Evolutionary conservation across 2,329 filamentous ascomycete genomes (phyloP).

Genomic region (Calonectria pteridis): DNA sequence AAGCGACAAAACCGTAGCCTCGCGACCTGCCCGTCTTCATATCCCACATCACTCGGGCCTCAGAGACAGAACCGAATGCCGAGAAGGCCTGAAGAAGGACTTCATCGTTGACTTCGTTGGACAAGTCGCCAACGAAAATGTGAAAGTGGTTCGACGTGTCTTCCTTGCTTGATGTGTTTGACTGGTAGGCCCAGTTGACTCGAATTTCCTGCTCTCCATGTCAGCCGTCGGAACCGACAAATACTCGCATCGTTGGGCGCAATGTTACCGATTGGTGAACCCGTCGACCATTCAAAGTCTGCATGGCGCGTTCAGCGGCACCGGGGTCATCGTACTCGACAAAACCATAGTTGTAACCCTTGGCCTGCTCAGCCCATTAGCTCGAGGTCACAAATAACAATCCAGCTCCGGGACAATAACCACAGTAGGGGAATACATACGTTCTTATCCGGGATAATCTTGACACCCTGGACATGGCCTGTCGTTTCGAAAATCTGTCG

Average conservation of each 20-base stretch:
- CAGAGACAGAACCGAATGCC: constrained; percentile 94
- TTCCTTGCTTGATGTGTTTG: constrained; percentile 93
- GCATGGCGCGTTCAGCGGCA: constrained; percentile 96
- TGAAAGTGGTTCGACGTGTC: constrained; percentile 99
- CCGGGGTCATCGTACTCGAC: constrained; percentile 98
- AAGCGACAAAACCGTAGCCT: constrained; percentile 97
- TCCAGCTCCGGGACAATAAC: no score
- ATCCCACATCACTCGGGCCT: constrained; percentile 99
- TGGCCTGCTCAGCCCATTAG: constrained; percentile 70
- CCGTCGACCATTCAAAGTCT: constrained; percentile 92
- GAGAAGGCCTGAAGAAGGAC: constrained; percentile 94
- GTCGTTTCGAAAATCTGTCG: constrained; percentile 99
- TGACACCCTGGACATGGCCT: constrained; percentile 97
- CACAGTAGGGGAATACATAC: constrained; percentile 67
- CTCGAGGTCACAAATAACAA: constrained; percentile 3
- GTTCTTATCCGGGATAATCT: constrained; percentile 99
- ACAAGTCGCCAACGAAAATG: constrained; percentile 97
- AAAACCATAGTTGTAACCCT: constrained; percentile 99
- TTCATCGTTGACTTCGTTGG: constrained; percentile 99
- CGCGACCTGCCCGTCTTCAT: constrained; percentile 99
- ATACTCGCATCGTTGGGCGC: background rate
- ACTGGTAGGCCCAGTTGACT: constrained; percentile 99
- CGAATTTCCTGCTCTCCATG: constrained; percentile 83
- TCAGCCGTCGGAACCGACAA: constrained; percentile 26
- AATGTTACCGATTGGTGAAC: constrained; percentile 88